These are phyloP conservation scores for Diaporthe citri DNA, from an alignment of 2,329 filamentous ascomycete species.

Conservation along the genomic window DNA sequence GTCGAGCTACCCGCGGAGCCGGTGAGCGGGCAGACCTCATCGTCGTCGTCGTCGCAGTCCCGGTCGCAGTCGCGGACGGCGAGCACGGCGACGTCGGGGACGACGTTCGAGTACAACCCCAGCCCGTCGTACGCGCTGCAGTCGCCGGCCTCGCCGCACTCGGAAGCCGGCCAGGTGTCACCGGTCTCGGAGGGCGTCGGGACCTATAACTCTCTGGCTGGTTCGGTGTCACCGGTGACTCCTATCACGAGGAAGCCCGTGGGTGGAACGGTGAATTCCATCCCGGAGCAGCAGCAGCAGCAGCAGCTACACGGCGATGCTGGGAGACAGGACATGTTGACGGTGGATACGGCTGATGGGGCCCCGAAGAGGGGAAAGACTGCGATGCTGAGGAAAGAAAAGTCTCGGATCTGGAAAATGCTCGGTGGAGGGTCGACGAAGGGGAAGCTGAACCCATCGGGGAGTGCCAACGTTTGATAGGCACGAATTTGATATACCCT, in stretches of 20 bases:
- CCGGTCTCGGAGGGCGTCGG: slow-evolving; percentile 4
- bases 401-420: slow-evolving; percentile 24
- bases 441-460: slow-evolving; percentile 4
- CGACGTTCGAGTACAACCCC: slow-evolving; percentile 28
- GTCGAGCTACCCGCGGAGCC: slow-evolving; percentile 31
- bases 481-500: slow-evolving; percentile 9
- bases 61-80: not conserved
- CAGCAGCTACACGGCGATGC: not conserved
- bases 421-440: slow-evolving; percentile 10
- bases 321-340: not conserved
- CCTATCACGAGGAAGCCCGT: slow-evolving; percentile 28
- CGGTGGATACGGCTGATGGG: not conserved
- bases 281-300: slow-evolving; percentile 16
- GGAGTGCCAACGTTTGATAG: not conserved
- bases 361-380: slow-evolving; percentile 1
- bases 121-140: slow-evolving; percentile 20
- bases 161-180: not conserved
- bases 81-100: not conserved
- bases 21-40: slow-evolving; percentile 9
- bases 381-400: slow-evolving; percentile 2
- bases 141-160: slow-evolving; percentile 3
- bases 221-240: slow-evolving; percentile 22
- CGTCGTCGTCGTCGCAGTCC: not conserved
- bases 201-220: slow-evolving; percentile 4
- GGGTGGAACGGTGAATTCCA: not conserved